These are phyloP conservation scores for Kalanchoe fedtschenkoi DNA, from an alignment of 164 flowering plant genomes.

Conservation along the genomic window DNA sequence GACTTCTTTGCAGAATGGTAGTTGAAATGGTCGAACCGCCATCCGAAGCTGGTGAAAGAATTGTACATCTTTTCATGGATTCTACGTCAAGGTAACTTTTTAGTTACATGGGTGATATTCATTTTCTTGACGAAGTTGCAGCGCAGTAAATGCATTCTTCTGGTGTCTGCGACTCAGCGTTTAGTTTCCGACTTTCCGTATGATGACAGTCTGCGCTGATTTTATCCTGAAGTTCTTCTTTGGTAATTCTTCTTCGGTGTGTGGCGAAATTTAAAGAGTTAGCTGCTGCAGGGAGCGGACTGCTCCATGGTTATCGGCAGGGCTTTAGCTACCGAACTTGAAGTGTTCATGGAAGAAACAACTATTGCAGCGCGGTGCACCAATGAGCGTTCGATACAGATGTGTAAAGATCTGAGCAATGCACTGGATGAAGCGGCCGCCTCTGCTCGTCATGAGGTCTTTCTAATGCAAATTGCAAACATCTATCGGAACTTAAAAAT, in stretches of 20 bases:
- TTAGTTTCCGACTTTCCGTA: too few species aligned
- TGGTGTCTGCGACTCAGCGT: too few species aligned
- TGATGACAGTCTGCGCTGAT: too few species aligned
- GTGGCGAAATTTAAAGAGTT: neutral
- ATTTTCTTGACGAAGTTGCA: neutral
- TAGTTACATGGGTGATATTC: neutral
- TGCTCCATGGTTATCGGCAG: neutral
- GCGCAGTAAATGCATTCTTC: too few species aligned
- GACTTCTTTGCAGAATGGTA: neutral
- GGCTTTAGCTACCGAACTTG: constrained; percentile 33
- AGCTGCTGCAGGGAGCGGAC: neutral
- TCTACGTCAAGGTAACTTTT: neutral
- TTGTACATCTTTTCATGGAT: neutral
- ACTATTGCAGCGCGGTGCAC: constrained; percentile 14
- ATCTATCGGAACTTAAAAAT: too few species aligned
- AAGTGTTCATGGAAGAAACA: constrained; percentile 33
- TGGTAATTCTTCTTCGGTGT: neutral
- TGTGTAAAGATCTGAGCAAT: constrained; percentile 11
- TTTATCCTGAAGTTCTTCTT: too few species aligned
- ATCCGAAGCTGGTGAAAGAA: neutral
- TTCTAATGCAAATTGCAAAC: too few species aligned
- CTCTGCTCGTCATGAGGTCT: constrained; percentile 15
- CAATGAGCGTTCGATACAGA: constrained; percentile 10
- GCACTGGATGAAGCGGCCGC: constrained; percentile 13
- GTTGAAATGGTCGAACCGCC: neutral